Base-by-base conservation (phyloP, 1,284 basidiomycete genomes). In the Filobasidium uniguttulatum region DNA sequence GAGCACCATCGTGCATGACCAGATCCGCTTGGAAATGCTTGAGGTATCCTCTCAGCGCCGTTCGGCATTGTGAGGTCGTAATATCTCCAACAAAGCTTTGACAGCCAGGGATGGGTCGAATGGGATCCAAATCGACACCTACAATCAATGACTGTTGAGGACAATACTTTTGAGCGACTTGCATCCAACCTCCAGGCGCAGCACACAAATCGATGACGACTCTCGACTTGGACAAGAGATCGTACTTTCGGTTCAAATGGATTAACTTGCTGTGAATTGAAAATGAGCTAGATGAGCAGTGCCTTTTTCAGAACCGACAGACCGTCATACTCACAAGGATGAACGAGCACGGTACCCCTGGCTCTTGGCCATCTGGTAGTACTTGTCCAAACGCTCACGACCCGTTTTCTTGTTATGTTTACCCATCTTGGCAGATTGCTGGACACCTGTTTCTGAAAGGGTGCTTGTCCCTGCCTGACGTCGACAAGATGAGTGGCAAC, bases 11-110 rank as follows among this genome's bases (percentile, higher is more conserved):
- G 70, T 99, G 94, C 49, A 99, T 78, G n/a, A 99, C 91, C 49
- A 98, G 80, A 66, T 99, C 94, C n/a, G 94, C 94, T 71, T 91
- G 94, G 93, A 94, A 98, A 68, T 97, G 91, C 69, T 98, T 97
- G 56, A 98, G 73, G 69, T 96, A 88, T 34, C 74, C 74, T 44
- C 87, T 81, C 48, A 99, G 80, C 56, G 84, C 78, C 63, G 85
- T 82, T 50, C 94, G 81, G 70, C 94, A 99, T 54, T 84, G 79
- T 9, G 82, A 73, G 3, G 90, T 96, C 20, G 94, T 98, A 63
- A 99, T 98, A 64, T 99, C 94, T 54, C 90, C 77, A 33, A 87
- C 80, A 63, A 97, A 94, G 0, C 94, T 94, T 44, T 85, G 80
- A 46, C 90, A 86, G 40, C 86, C 80, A 45, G 91, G 93, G 50